These are phyloP conservation scores for Adansonia madagascariensis DNA, from an alignment of 441 rosid species.

Conservation along the genomic window DNA sequence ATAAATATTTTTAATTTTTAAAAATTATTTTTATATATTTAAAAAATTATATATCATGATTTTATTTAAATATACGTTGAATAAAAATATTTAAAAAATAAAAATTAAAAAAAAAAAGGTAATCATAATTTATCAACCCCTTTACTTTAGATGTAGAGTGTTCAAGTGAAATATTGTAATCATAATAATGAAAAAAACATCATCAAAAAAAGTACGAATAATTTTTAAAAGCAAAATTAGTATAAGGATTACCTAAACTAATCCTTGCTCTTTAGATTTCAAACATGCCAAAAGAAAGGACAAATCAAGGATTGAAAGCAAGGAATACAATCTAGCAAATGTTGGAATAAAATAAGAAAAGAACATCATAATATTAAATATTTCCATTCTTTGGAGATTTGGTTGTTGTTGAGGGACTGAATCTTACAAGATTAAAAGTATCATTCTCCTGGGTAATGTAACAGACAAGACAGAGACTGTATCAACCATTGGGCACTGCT, in stretches of 20 bases:
- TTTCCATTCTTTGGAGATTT: slow-evolving; percentile 25
- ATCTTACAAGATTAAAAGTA: neutral
- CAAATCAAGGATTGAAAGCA: slow-evolving; percentile 18
- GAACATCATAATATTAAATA: neutral
- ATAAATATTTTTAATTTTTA: too few species aligned
- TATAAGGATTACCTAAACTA: neutral
- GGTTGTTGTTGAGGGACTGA: slow-evolving; percentile 1
- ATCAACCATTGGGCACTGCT: neutral
- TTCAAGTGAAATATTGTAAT: too few species aligned
- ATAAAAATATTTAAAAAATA: too few species aligned
- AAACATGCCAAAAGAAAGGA: neutral
- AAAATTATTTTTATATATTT: too few species aligned
- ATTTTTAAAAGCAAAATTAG: too few species aligned
- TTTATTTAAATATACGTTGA: too few species aligned
- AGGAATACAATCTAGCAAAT: neutral
- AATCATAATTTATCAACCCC: too few species aligned
- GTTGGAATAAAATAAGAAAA: neutral
- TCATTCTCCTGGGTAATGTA: neutral
- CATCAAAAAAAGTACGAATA: too few species aligned
- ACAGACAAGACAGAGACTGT: neutral
- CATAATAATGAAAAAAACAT: too few species aligned
- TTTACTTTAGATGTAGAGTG: too few species aligned
- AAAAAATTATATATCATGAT: too few species aligned
- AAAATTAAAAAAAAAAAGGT: too few species aligned
- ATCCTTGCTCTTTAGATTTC: neutral